These are phyloP conservation scores for Mortierella polycephala DNA, from an alignment of 371 early-diverging fungal species.

Conservation along the genomic window DNA sequence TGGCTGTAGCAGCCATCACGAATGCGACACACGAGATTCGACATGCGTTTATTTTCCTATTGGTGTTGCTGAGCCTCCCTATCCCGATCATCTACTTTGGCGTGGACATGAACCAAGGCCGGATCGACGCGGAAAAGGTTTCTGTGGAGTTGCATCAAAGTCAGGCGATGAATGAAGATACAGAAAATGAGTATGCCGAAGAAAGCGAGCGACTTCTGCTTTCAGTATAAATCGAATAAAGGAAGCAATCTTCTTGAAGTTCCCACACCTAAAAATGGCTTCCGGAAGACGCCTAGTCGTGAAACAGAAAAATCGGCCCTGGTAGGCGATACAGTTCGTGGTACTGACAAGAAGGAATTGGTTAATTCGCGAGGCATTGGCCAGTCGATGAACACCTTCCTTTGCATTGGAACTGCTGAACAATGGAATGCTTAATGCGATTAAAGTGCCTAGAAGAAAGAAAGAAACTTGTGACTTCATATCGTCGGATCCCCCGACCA, in stretches of 20 bases:
- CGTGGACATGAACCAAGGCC: slow-evolving; percentile 42
- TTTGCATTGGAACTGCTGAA: too few species aligned
- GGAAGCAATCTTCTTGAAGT: not conserved
- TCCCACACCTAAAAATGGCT: not conserved
- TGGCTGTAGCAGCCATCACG: slow-evolving; percentile 45
- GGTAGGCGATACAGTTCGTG: too few species aligned
- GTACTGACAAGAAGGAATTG: too few species aligned
- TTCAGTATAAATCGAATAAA: not conserved
- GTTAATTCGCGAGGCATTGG: too few species aligned
- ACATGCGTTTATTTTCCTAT: slow-evolving; percentile 42
- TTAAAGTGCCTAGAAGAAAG: too few species aligned
- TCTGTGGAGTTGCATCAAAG: slow-evolving; percentile 22
- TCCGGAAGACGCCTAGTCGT: not conserved
- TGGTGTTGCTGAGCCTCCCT: slow-evolving; percentile 41
- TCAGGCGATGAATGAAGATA: not conserved
- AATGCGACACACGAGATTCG: slow-evolving; percentile 52
- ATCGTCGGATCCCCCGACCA: slow-evolving; percentile 5
- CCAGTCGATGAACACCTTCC: too few species aligned
- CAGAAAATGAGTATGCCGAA: slow-evolving; percentile 2
- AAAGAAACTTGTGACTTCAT: too few species aligned
- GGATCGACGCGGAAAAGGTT: slow-evolving; percentile 44
- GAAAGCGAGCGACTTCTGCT: slow-evolving; percentile 36
- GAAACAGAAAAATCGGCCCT: not conserved
- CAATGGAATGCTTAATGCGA: too few species aligned
- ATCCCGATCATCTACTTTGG: slow-evolving; percentile 50